Base-by-base conservation (phyloP, 108 stramenopile genomes). In the Schizochytrium sp. region DNA sequence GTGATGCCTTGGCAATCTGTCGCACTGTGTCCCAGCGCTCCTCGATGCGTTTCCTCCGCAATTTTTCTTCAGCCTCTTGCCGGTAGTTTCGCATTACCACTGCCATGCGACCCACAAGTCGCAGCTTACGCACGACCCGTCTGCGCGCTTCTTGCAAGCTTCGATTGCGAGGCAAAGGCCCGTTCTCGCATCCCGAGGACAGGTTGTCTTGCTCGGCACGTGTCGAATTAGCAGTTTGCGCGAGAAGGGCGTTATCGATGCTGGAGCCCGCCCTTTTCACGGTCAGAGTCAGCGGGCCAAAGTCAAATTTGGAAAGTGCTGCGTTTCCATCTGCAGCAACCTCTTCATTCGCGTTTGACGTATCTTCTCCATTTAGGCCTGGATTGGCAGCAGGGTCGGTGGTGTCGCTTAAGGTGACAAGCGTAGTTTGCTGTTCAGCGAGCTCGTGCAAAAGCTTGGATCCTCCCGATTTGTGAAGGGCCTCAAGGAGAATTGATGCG, bases 81-180 rank as follows among this genome's bases (percentile, higher is more conserved):
- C 76, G 76, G 23, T 83, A 83, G n/a, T 83, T 83, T 83, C 51
- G 45, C 51, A 83, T 53, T 14, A 83, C 76, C 44, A 83, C 76
- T 53, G 76, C 76, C 76, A 83, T 83, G 45, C 51, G 76, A 16
- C 76, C 76, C 48, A 83, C 76, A 53, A 83, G 76, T 6, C 76
- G 63, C 41, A 69, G 63, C 25, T 69, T 69, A 23, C 63, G 63
- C 25, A 69, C 41, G 10, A 69, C 63, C 41, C 63, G 14, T 16
- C 10, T 23, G 41, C 63, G 63, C 63, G 63, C 63, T 41, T 41
- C 41, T 8, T 69, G 55, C 14, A 57, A 4, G 16, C 55, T 57
- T 57, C 55, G 55, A 8, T 16, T 8, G 2, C 1, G 55, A 8
- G 14, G 21, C 6, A 18, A 14, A 41, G 63, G 63, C 5, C 21